A percentile compares a stretch with the other conserved stretches of the same genome.
Conservation (phyloP, 257 asterid species). For the Nicotiana otophora region DNA sequence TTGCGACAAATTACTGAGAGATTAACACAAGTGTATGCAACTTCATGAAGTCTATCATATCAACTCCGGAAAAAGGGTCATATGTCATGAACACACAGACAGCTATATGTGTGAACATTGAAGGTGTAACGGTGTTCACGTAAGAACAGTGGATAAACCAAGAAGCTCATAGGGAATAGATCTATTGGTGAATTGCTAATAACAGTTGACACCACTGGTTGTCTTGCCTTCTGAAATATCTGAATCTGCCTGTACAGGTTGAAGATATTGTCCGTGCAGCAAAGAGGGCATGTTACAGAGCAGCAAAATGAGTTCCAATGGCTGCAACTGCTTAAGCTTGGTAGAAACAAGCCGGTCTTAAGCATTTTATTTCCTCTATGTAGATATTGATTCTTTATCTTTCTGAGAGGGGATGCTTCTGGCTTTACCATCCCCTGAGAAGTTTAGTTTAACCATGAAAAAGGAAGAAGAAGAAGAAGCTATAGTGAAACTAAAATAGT, state of each 20-base stretch:
- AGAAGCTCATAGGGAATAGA: background rate
- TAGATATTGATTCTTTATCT: background rate
- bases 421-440: background rate
- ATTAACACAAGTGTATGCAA: background rate
- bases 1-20: background rate
- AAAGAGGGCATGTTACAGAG: slow-evolving; percentile 38
- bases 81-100: background rate
- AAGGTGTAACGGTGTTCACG: background rate
- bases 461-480: background rate
- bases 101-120: background rate
- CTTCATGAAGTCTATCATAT: background rate
- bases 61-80: background rate
- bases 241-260: slow-evolving; percentile 21
- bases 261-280: slow-evolving; percentile 47
- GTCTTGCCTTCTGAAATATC: background rate
- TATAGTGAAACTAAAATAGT: background rate
- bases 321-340: slow-evolving; percentile 33
- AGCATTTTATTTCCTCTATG: slow-evolving; percentile 5
- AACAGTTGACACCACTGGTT: background rate
- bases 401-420: background rate
- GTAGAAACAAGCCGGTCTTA: background rate
- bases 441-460: background rate
- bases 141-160: background rate
- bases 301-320: slow-evolving; percentile 17
- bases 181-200: background rate